Evolutionary conservation across 352 stramenopile species (phyloP), one percentile per base, ranked within the genome.

Genomic region (Sclerospora graminicola): DNA sequence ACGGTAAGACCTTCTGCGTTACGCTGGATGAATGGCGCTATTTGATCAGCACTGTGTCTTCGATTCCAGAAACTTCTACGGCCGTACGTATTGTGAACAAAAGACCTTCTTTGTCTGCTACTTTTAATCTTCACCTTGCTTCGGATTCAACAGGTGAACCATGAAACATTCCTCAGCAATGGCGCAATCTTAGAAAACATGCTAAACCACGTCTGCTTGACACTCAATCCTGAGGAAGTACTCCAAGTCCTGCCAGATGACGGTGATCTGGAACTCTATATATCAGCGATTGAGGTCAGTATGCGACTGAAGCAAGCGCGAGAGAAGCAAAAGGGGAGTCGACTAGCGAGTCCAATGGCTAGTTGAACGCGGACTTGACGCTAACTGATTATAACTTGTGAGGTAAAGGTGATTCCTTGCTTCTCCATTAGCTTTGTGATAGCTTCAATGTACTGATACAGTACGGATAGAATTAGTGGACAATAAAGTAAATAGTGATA

Each of bases 241-340:
- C 63, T 92, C 2, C 57, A 86, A 29, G 70, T 92, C 24, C 51
- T 92, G 19, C 80, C 80, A 8, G 80, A 89, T 44, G 75, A 89
- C 28, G 76, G 73, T 6, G 77, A 89, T 39, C 51, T 87, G 13
- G 62, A 66, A 19, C 46, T 85, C 20, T 89, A 85, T 50, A 83
- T 89, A 52, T 69, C 71, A 39, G 84, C 71, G 1, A 69, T 89
- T 37, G 74, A 87, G 59, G 55, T 63, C 31, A 84, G 68, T 35
- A 61, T 82, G 33, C 67, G 63, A 0, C 49, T 85, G 20, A 57
- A 82, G 16, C 54, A 72, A 13, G 47, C 54, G 4, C 58, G 62
- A 8, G 51, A 73, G 43, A 63, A 63, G 28, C 54, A 60, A 13
- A 56, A 45, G 26, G 15, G 54, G 33, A 37, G 41, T 39, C 51